Conservation (phyloP, 805 yeast genomes). For the Metschnikowia continentalis region DNA sequence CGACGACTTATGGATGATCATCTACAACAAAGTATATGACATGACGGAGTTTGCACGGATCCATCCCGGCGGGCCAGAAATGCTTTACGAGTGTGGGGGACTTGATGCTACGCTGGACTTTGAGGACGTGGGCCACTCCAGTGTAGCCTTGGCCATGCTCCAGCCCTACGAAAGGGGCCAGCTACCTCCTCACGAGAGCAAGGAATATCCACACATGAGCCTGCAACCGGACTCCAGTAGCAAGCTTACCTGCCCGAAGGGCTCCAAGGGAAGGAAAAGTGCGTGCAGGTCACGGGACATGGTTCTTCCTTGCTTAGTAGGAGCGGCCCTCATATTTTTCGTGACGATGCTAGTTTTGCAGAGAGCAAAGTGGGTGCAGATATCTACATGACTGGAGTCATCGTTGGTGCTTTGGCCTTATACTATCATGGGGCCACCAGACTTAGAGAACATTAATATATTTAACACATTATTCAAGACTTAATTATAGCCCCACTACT, state of each 20-base stretch:
- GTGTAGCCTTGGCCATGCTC: slow-evolving; percentile 18
- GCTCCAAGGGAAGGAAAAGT: neutral
- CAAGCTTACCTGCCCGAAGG: neutral
- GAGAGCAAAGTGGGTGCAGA: slow-evolving; percentile 15
- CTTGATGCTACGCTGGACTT: slow-evolving; percentile 69
- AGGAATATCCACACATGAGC: neutral
- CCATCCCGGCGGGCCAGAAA: slow-evolving; percentile 78
- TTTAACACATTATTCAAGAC: too few species aligned
- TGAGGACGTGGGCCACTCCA: slow-evolving; percentile 29
- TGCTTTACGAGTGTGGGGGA: slow-evolving; percentile 78
- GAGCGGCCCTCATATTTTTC: slow-evolving; percentile 10
- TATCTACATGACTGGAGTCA: slow-evolving; percentile 3
- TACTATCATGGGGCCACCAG: neutral
- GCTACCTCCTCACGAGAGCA: slow-evolving; percentile 6
- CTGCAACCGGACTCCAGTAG: neutral
- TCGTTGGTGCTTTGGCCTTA: neutral
- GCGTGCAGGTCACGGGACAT: slow-evolving; percentile 1
- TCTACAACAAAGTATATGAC: slow-evolving; percentile 77
- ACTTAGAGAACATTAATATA: too few species aligned
- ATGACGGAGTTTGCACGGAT: slow-evolving; percentile 63
- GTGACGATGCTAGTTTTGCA: slow-evolving; percentile 11
- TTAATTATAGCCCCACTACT: too few species aligned
- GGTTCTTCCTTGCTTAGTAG: neutral
- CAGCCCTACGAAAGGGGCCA: slow-evolving; percentile 13
- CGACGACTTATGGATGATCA: slow-evolving; percentile 79